Conservation (phyloP, 768 basidiomycete species). For the Suillus ampliporus region DNA sequence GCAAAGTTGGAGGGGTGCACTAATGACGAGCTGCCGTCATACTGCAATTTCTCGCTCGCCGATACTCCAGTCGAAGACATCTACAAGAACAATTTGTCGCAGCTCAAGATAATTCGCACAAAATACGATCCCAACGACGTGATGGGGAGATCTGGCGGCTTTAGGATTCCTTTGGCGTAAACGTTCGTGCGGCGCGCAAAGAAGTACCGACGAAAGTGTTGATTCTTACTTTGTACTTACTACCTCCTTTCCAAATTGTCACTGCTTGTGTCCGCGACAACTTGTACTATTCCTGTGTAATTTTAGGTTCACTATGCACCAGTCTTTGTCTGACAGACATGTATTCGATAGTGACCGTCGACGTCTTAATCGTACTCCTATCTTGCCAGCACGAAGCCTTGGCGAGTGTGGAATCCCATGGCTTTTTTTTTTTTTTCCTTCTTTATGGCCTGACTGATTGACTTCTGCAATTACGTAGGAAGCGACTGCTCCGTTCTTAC, state of each 20-base stretch:
- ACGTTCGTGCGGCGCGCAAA: not conserved
- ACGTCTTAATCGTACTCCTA: too few relatives aligned
- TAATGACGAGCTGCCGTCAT: conserved; percentile 12
- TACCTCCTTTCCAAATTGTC: not conserved
- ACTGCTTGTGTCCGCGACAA: not conserved
- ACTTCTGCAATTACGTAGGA: too few relatives aligned
- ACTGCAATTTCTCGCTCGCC: conserved; percentile 17
- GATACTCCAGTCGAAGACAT: conserved; percentile 10
- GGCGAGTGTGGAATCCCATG: too few relatives aligned
- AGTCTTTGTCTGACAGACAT: not conserved
- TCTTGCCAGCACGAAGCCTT: too few relatives aligned
- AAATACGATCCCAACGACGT: conserved; percentile 18
- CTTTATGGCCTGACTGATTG: too few relatives aligned
- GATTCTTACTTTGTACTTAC: too few relatives aligned
- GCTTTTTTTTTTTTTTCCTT: too few relatives aligned
- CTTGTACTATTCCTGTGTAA: not conserved
- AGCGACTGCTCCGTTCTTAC: too few relatives aligned
- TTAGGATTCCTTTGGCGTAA: conserved; percentile 19
- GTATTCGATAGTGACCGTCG: not conserved
- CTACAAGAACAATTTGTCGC: conserved; percentile 13
- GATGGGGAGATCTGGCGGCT: conserved; percentile 22
- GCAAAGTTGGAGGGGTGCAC: conserved; percentile 1
- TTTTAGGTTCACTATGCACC: not conserved
- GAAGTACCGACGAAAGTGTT: too few relatives aligned
- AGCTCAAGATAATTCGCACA: conserved; percentile 7